These are phyloP conservation scores for Pisolithus marmoratus DNA, from an alignment of 768 basidiomycete genomes.

Conservation along the genomic window DNA sequence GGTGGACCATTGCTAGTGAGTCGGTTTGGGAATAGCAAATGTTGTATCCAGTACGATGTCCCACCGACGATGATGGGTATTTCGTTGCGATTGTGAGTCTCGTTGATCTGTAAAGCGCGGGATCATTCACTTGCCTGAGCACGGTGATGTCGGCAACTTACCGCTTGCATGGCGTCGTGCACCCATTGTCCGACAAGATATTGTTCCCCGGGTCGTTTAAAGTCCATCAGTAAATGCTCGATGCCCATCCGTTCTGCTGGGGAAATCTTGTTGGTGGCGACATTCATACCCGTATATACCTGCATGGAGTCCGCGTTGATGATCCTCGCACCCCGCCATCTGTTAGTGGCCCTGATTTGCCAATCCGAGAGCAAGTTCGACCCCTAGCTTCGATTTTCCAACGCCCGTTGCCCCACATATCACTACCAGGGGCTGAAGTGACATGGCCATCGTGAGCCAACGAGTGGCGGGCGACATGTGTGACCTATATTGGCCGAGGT, in stretches of 20 bases:
- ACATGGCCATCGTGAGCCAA: conserved; percentile 1
- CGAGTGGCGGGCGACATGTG: too few relatives aligned
- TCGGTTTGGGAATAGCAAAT: conserved; percentile 84
- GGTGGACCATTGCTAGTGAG: conserved; percentile 33
- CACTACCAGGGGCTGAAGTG: conserved; percentile 63
- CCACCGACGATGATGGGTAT: conserved; percentile 93
- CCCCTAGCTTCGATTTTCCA: conserved; percentile 89
- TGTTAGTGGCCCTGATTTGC: conserved; percentile 21
- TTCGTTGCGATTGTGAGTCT: conserved; percentile 54
- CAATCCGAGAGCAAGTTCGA: conserved; percentile 74
- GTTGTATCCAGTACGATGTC: conserved; percentile 96
- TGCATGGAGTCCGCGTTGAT: conserved; percentile 99
- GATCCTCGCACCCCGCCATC: conserved; percentile 63
- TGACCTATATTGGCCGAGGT: not conserved
- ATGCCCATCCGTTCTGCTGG: conserved; percentile 70
- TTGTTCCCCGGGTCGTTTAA: conserved; percentile 82
- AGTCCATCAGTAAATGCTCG: conserved; percentile 84
- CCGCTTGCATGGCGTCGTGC: conserved; percentile 68
- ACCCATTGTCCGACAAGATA: conserved; percentile 88
- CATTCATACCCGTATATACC: conserved; percentile 84
- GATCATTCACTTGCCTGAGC: conserved; percentile 3
- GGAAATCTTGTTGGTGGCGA: conserved; percentile 93
- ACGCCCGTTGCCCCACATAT: conserved; percentile 95
- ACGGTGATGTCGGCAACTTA: conserved; percentile 35
- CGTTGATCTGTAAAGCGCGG: conserved; percentile 53